Evolutionary conservation across 140 eudicot species (phyloP), one percentile per base, ranked within the genome.

Genomic region (Bidens hawaiensis): DNA sequence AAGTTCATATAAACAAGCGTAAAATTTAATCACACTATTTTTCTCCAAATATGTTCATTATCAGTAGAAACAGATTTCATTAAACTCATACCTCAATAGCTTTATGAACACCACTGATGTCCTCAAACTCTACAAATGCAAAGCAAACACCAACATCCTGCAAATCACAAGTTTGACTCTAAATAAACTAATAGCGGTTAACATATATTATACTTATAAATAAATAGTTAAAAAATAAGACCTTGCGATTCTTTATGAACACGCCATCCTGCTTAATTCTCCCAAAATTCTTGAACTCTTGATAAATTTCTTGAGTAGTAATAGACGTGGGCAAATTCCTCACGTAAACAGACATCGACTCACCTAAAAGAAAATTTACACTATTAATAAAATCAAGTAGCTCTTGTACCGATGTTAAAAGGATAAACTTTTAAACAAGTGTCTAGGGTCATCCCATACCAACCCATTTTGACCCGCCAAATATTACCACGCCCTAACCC

Each of bases 51-150:
- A 63, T 17, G 26, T 43, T 11, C 57, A 28, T 14, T 26, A n/a
- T n/a, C n/a, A n/a, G n/a, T n/a, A 28, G 15, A 43, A 45, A 23
- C 13, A 19, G 1, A 25, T 2, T 48, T 1, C 14, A 53, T 38
- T 8, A 25, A 27, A 42, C 5, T 25, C 79, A 69, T 49, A 87
- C 96, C 99, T 78, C 67, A 13, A 91, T 65, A 50, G 96, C 99
- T 47, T 78, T 87, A 2, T 67, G 89, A 71, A 83, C 99, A 74
- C 95, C 67, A 58, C 76, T 77, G 45, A 82, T 30, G 57, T 91
- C 99, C 75, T 87, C 99, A 78, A 82, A 91, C 88, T 91, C 99
- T 16, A 91, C 95, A 76, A 91, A 91, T 12, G 96, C 99, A 73
- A 69, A 91, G 78, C 96, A 91, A 14, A 84, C 72, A 57, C 95